Evolutionary conservation across 2,329 filamentous ascomycete species (phyloP).

Genomic region (Didymella pinodella): DNA sequence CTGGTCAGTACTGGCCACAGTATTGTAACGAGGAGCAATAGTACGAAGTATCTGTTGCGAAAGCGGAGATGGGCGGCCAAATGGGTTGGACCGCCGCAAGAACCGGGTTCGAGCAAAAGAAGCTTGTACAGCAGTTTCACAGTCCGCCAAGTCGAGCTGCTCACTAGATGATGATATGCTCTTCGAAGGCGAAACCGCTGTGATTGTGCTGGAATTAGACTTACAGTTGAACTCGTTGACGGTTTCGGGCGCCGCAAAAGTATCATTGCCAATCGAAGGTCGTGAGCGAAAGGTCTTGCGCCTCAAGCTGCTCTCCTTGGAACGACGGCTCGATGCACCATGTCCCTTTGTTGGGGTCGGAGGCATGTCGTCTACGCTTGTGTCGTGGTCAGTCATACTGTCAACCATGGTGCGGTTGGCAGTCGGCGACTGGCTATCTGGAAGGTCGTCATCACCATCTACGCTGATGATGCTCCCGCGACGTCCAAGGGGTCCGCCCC

Average conservation of each 20-base stretch:
- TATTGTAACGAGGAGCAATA: constrained; percentile 8
- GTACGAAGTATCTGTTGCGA: constrained; percentile 46
- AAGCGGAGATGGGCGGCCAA: constrained; percentile 52
- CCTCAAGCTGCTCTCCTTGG: constrained; percentile 60
- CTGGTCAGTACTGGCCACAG: constrained; percentile 40
- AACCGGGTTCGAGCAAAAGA: constrained; percentile 51
- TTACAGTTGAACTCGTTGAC: constrained; percentile 48
- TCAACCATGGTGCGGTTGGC: constrained; percentile 54
- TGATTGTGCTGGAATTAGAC: constrained; percentile 33
- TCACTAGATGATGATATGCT: constrained; percentile 40
- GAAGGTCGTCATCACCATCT: constrained; percentile 69
- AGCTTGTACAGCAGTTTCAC: constrained; percentile 35
- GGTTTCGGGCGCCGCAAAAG: constrained; percentile 54
- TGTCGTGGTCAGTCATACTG: constrained; percentile 61
- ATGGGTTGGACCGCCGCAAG: constrained; percentile 48
- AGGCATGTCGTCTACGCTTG: constrained; percentile 76
- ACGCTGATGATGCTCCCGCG: constrained; percentile 80
- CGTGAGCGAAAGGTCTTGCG: constrained; percentile 59
- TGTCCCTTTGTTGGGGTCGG: constrained; percentile 88
- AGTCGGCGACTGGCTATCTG: constrained; percentile 62
- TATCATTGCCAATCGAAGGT: constrained; percentile 56
- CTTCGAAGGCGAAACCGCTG: constrained; percentile 38
- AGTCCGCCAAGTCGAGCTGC: constrained; percentile 44
- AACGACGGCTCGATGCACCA: constrained; percentile 54
- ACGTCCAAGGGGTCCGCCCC: constrained; percentile 60